Percentiles rank a stretch among this genome's conserved stretches.
phyloP scores from a whole-genome alignment of 345 rosid genomes.

The Hypericum androsaemum region DNA sequence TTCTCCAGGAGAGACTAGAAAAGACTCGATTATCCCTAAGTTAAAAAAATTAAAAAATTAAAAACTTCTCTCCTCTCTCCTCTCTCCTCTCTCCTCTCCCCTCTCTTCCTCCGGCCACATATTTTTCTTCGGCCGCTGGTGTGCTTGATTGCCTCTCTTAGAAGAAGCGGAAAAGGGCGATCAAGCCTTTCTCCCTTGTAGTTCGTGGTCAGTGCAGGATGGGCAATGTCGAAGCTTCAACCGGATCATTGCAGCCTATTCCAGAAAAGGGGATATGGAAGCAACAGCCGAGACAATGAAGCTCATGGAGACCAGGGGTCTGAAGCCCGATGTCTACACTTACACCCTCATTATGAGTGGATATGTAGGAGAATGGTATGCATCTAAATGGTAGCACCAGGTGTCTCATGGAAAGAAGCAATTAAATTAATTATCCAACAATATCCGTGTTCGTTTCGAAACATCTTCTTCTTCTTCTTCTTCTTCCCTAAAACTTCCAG shows the following conservation, averaged over 20 bases:
- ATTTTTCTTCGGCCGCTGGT: constrained; percentile 54
- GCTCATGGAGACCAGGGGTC: constrained; percentile 64
- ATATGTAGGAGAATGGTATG: constrained; percentile 63
- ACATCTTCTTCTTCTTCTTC: no score
- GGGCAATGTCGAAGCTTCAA: constrained; percentile 51
- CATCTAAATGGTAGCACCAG: constrained; percentile 58
- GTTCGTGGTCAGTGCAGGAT: constrained; percentile 54
- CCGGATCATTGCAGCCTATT: constrained; percentile 38
- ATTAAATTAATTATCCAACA: no score
- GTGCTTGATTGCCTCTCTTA: constrained; percentile 40
- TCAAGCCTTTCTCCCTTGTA: constrained; percentile 65
- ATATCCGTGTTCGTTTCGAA: no score
- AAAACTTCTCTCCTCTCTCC: no score
- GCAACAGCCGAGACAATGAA: constrained; percentile 47
- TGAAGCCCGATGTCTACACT: constrained; percentile 71
- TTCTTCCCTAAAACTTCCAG: no score
- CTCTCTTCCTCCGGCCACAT: no score
- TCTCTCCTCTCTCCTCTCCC: no score
- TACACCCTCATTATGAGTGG: constrained; percentile 75
- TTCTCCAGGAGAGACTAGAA: no score
- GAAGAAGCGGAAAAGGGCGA: constrained; percentile 41
- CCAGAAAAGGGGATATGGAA: constrained; percentile 47
- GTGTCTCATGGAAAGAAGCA: no score
- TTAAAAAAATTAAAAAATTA: no score
- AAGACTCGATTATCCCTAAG: no score